These are phyloP conservation scores for Schizosaccharomyces octosporus DNA, from an alignment of 805 yeast species.

Conservation along the genomic window DNA sequence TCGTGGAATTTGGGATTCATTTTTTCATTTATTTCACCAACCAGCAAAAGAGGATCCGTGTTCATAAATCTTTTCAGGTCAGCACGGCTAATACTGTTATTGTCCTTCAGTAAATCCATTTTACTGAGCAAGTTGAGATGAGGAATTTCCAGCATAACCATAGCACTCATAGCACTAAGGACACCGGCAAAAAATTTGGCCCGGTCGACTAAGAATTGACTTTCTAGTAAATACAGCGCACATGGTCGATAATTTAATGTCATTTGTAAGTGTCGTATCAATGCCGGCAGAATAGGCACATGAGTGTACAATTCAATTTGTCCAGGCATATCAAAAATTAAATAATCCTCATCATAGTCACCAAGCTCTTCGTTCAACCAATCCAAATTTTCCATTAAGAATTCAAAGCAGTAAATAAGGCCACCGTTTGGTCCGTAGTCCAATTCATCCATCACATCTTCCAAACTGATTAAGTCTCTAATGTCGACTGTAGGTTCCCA, in stretches of 20 bases:
- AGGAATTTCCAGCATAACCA: slow-evolving; percentile 84
- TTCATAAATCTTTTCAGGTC: slow-evolving; percentile 63
- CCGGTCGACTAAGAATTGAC: slow-evolving; percentile 75
- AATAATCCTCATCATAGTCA: slow-evolving; percentile 77
- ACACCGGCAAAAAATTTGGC: slow-evolving; percentile 91
- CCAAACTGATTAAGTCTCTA: slow-evolving; percentile 65
- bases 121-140: slow-evolving; percentile 79
- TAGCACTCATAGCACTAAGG: slow-evolving; percentile 89
- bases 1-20: slow-evolving; percentile 40
- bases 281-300: slow-evolving; percentile 73
- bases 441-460: slow-evolving; percentile 89
- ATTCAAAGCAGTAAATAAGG: slow-evolving; percentile 72
- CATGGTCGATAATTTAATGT: slow-evolving; percentile 68
- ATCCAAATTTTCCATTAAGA: slow-evolving; percentile 65
- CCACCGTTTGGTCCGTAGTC: slow-evolving; percentile 92
- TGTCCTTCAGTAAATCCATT: slow-evolving; percentile 57
- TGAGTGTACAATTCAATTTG: slow-evolving; percentile 89
- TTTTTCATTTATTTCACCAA: slow-evolving; percentile 24
- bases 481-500: slow-evolving; percentile 83
- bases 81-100: slow-evolving; percentile 34
- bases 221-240: slow-evolving; percentile 78
- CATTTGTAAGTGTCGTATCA: slow-evolving; percentile 61
- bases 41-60: slow-evolving; percentile 68
- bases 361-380: slow-evolving; percentile 97
- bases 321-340: slow-evolving; percentile 84